Base-by-base conservation (phyloP, 441 rosid species). In the Melianthus villosus region DNA sequence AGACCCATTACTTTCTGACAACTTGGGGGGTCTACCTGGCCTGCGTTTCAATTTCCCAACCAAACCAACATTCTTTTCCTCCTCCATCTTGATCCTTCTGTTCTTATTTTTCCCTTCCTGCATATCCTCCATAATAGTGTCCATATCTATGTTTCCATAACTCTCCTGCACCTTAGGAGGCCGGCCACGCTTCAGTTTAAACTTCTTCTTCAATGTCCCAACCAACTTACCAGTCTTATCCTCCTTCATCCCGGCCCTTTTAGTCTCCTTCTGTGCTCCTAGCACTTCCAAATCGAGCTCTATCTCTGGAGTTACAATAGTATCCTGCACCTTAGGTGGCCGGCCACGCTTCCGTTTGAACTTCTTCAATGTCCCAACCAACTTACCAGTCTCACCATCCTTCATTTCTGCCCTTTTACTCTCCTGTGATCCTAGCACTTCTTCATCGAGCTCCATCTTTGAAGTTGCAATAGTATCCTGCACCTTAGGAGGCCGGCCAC, bases 401-500 rank as follows among this genome's bases (percentile, higher is more conserved):
- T 43, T 47, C 28, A 18, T 23, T 15, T 38, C 25, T 4, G n/a
- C 25, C 13, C 12, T 28, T 10, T 10, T 3, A 12, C 16, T 11
- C 35, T 6, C 4, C 35, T 9, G 12, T 31, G 23, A 2, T 20
- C 6, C 23, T 6, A 20, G 6, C 23, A 31, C 9, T 31, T 11
- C 35, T 6, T 3, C 35, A 7, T 12, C 35, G 4, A 31, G 41
- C 56, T 13, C 54, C 55, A 37, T 41, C 19, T 17, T 17, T 8
- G 39, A 10, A 35, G 3, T 25, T 51, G 56, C 46, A 44, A 54
- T 47, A 23, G 12, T 34, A 30, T 13, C 38, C 38, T 8, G 20
- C 42, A 31, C 51, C 63, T 51, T 51, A 16, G 39, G 46, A 12
- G 61, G 68, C 38, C 68, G 61, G 28, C 64, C 59, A 32, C 46